These are phyloP conservation scores for Rutstroemia sydowiana DNA, from an alignment of 2,329 filamentous ascomycete species.

Conservation along the genomic window DNA sequence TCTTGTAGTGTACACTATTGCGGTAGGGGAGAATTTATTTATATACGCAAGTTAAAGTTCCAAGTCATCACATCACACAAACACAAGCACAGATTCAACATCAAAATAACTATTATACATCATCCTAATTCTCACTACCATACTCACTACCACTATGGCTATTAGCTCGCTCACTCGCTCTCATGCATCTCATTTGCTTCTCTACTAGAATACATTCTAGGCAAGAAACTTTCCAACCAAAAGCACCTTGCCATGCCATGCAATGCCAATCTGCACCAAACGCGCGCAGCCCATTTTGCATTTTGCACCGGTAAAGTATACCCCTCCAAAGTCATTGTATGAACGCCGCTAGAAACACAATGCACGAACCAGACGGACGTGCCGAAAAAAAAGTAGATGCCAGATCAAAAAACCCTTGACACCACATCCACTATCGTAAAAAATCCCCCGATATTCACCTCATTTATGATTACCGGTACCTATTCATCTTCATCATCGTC, in stretches of 20 bases:
- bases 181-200: constrained; percentile 13
- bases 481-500: constrained; percentile 24
- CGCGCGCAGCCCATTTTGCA: not conserved
- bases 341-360: constrained; percentile 13
- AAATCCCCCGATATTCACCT: constrained; percentile 10
- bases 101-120: not conserved
- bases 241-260: not conserved
- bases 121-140: not conserved
- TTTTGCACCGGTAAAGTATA: not conserved
- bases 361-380: not conserved
- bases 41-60: no score
- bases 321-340: constrained; percentile 8
- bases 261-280: constrained; percentile 4
- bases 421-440: constrained; percentile 11
- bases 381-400: constrained; percentile 9
- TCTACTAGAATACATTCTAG: constrained; percentile 32
- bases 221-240: constrained; percentile 11
- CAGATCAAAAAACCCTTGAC: constrained; percentile 7
- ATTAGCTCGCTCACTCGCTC: no score
- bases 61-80: no score
- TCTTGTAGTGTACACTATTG: no score
- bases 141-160: no score
- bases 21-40: no score
- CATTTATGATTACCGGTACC: constrained; percentile 6
- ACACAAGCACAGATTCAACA: no score